A percentile compares a stretch with the other conserved stretches of the same genome.
Conservation (phyloP, 345 rosid species). For the Salix caprea region DNA sequence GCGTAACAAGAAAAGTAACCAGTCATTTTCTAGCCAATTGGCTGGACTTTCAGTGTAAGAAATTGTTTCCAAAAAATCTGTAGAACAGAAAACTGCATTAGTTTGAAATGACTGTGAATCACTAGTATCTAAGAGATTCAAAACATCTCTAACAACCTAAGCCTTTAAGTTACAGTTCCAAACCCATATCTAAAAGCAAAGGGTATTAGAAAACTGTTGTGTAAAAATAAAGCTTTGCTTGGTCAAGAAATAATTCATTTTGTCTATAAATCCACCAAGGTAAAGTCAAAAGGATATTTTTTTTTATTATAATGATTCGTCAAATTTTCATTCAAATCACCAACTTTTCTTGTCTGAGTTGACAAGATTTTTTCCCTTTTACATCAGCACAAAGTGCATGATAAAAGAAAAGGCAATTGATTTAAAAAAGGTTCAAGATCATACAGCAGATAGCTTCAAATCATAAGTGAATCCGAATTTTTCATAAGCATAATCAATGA, state of each 20-base stretch:
- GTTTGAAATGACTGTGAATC: not conserved
- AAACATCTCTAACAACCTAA: not conserved
- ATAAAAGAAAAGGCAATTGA: not conserved
- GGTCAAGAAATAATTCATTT: not conserved
- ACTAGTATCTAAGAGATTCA: not conserved
- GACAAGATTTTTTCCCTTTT: not conserved
- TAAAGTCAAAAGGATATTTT: not conserved
- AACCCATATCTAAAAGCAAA: not conserved
- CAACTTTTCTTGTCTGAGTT: not conserved
- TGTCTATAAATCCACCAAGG: not conserved
- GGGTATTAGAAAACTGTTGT: not conserved
- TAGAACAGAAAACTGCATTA: not conserved
- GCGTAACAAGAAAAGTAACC: not conserved
- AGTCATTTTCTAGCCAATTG: not conserved
- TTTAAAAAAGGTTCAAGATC: not conserved
- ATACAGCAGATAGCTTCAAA: conserved; percentile 86
- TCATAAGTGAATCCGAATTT: conserved; percentile 90
- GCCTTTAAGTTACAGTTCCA: not conserved
- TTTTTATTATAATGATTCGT: not conserved
- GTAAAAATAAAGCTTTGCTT: not conserved
- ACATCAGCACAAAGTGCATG: not conserved
- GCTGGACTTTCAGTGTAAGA: not conserved
- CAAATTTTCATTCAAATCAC: not conserved
- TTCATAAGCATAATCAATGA: conserved; percentile 63
- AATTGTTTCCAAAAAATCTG: not conserved